A percentile compares a stretch with the other conserved stretches of the same genome.
Evolutionary conservation across 805 yeast species (phyloP).

Genomic region (Myxozyma neglecta): DNA sequence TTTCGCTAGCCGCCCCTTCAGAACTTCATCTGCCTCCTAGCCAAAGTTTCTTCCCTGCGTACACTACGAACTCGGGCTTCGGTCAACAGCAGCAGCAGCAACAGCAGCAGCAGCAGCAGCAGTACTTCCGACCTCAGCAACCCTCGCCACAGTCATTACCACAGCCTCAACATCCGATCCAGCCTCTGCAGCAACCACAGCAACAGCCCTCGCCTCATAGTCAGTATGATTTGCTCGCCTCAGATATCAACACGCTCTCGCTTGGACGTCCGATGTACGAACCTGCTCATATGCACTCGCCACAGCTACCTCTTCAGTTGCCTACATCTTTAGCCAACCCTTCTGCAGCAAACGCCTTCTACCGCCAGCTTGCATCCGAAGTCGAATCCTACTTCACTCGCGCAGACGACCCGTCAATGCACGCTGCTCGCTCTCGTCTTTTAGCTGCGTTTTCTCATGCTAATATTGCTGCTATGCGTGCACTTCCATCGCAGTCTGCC

Average conservation of each 20-base stretch:
- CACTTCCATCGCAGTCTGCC: neutral
- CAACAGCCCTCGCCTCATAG: neutral
- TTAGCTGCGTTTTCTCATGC: neutral
- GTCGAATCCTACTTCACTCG: conserved; percentile 25
- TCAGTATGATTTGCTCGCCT: neutral
- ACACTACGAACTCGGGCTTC: neutral
- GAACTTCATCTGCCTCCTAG: neutral
- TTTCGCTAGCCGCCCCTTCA: neutral
- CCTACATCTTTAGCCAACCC: conserved; percentile 6
- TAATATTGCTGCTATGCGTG: neutral
- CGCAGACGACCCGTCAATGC: conserved; percentile 11
- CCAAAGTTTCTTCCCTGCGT: too few relatives aligned
- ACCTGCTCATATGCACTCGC: neutral
- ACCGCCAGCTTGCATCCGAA: conserved; percentile 7
- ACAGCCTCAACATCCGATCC: neutral
- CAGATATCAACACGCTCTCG: neutral
- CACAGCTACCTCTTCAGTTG: neutral
- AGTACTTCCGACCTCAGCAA: neutral
- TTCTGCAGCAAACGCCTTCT: conserved; percentile 8
- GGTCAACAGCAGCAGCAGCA: neutral
- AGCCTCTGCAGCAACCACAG: neutral
- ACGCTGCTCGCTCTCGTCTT: neutral
- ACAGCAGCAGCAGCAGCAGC: neutral
- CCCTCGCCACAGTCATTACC: neutral
- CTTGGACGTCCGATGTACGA: neutral